Evolutionary conservation across 2,329 filamentous ascomycete species (phyloP).

Genomic region (Fusarium burgessii): DNA sequence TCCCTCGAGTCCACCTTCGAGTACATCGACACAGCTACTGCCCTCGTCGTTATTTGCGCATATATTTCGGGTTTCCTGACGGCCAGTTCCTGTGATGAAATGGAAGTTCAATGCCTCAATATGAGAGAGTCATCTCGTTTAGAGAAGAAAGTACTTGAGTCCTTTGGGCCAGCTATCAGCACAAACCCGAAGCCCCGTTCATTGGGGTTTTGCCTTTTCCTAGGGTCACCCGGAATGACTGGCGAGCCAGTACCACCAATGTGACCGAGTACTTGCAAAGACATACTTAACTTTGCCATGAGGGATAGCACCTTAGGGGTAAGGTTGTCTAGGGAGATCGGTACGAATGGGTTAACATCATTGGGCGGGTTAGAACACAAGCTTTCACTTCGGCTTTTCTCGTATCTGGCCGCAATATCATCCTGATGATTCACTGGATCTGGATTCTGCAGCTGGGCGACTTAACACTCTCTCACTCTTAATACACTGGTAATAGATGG

Average conservation of each 20-base stretch:
- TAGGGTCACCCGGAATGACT: too few relatives aligned
- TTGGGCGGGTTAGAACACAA: neutral
- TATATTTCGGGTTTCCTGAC: neutral
- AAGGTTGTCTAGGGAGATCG: too few relatives aligned
- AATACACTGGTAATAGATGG: too few relatives aligned
- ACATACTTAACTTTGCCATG: neutral
- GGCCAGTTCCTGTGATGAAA: neutral
- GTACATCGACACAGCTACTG: neutral
- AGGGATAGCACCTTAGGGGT: neutral
- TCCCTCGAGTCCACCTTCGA: neutral
- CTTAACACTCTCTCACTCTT: too few relatives aligned
- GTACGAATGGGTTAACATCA: neutral
- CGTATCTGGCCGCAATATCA: neutral
- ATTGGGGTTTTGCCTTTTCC: neutral
- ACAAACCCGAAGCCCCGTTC: neutral
- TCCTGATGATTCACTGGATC: neutral
- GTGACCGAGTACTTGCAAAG: neutral
- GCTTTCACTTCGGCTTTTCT: neutral
- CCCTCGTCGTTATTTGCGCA: neutral
- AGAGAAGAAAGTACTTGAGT: neutral
- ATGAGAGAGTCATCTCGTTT: neutral
- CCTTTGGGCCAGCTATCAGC: neutral
- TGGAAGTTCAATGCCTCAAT: neutral
- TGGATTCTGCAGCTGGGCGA: too few relatives aligned
- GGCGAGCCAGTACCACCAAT: neutral